Base-by-base conservation (phyloP, 345 rosid genomes). In the Camelina laxa region DNA sequence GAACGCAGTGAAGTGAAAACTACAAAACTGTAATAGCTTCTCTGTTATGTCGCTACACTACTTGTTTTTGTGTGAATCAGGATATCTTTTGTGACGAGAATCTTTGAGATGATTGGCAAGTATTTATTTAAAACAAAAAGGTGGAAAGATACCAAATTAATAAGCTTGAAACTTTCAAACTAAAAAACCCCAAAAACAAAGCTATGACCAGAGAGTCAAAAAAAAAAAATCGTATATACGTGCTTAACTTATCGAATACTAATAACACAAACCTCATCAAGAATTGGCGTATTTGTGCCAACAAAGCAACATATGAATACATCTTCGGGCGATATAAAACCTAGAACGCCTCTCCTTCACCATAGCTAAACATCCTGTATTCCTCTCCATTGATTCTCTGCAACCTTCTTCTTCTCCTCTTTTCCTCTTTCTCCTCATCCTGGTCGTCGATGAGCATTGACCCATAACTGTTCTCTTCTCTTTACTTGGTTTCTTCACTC, bases 261-360 rank as follows among this genome's bases (percentile, higher is more conserved):
- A 33, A 0, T 21, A 59, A 47, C 41, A 57, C 16, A 48, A 49
- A 75, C 66, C 73, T 68, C 4, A 53, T 78, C 53, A 83, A 54
- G 67, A 75, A 68, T 81, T 78, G 80, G 83, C 84, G 72, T 88
- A 84, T 80, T 85, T 88, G 66, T 80, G 90, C 90, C 87, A 88
- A 55, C 88, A 86, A 21, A 88, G 79, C 41, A 88, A 74, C 85
- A 86, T 88, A 49, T 79, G 64, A 55, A 80, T 48, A 67, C 91
- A 88, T 75, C 84, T 82, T 63, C 84, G 80, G 5, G 83, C 87
- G 24, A 87, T 75, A 60, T 87, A 78, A 58, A 86, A 81, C 80
- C 88, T 85, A 62, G 87, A 72, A 27, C 84, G 75, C 42, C 80
- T 83, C 73, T 86, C 90, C 39, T 82, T 80, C 59, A 77, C 78